Evolutionary conservation across 345 rosid species (phyloP).

Genomic region (Kernera saxatilis): DNA sequence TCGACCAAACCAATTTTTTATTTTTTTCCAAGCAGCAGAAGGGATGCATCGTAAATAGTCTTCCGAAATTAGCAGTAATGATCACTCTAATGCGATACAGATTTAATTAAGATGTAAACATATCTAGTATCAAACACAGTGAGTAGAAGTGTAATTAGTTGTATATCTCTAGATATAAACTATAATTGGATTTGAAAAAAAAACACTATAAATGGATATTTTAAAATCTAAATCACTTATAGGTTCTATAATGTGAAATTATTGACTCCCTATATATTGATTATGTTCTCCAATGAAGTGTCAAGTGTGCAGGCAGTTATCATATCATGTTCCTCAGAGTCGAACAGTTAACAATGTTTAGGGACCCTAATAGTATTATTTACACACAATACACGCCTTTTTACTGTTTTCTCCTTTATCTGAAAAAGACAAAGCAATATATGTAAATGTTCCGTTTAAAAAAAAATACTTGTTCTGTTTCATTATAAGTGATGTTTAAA

Average conservation of each 20-base stretch:
- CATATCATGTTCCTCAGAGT: slow-evolving; percentile 25
- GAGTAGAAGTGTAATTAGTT: not conserved
- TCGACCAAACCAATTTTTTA: not conserved
- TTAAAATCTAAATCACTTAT: not conserved
- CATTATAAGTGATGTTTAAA: too few relatives aligned
- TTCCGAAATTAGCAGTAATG: not conserved
- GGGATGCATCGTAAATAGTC: slow-evolving; percentile 4
- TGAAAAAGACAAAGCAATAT: not conserved
- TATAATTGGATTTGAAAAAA: too few relatives aligned
- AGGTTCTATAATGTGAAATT: not conserved
- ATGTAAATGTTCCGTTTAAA: too few relatives aligned
- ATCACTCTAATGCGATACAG: not conserved
- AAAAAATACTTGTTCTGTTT: too few relatives aligned
- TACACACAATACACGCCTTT: slow-evolving; percentile 4
- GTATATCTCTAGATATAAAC: not conserved
- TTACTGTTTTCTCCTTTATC: not conserved
- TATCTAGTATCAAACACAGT: not conserved
- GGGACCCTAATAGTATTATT: not conserved
- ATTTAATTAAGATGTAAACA: too few relatives aligned
- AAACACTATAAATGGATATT: not conserved
- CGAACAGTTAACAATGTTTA: slow-evolving; percentile 7
- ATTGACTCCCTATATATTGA: not conserved
- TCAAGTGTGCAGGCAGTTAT: slow-evolving; percentile 26
- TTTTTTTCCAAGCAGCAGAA: not conserved
- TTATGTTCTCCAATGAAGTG: slow-evolving; percentile 27